These are phyloP conservation scores for Dryas drummondii DNA, from an alignment of 306 rosid species.

Conservation along the genomic window DNA sequence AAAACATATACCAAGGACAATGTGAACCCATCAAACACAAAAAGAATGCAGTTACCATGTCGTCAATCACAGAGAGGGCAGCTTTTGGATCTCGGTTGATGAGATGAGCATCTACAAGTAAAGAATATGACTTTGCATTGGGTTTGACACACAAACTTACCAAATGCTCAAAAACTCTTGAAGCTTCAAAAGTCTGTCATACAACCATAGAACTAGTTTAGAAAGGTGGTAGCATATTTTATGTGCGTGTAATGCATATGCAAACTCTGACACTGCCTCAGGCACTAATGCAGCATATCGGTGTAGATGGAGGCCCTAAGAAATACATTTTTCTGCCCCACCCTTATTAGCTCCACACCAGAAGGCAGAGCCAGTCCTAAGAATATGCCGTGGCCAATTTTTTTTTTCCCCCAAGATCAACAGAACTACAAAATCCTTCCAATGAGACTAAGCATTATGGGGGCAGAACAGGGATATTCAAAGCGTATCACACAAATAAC, in stretches of 20 bases:
- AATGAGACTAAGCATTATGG: background rate
- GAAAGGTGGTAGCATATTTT: background rate
- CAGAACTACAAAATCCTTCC: background rate
- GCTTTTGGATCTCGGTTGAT: constrained; percentile 76
- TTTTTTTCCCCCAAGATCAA: background rate
- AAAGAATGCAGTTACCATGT: constrained; percentile 59
- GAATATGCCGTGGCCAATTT: background rate
- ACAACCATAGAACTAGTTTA: constrained; percentile 16
- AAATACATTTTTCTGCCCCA: constrained; percentile 9
- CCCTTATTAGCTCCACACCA: background rate
- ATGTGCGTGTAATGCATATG: background rate
- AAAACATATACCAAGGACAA: background rate
- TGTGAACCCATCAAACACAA: background rate
- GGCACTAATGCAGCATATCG: background rate
- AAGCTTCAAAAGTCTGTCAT: constrained; percentile 79
- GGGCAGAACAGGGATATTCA: background rate
- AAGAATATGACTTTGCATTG: constrained; percentile 73
- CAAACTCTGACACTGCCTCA: background rate
- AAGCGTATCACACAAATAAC: background rate
- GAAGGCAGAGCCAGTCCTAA: background rate
- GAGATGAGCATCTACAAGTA: constrained; percentile 85
- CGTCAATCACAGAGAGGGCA: constrained; percentile 54
- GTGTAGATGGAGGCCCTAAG: background rate
- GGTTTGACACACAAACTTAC: constrained; percentile 75
- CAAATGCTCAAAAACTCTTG: constrained; percentile 78